Evolutionary conservation across 257 asterid species (phyloP), one percentile per base, ranked within the genome.

Genomic region (Rehmannia glutinosa): DNA sequence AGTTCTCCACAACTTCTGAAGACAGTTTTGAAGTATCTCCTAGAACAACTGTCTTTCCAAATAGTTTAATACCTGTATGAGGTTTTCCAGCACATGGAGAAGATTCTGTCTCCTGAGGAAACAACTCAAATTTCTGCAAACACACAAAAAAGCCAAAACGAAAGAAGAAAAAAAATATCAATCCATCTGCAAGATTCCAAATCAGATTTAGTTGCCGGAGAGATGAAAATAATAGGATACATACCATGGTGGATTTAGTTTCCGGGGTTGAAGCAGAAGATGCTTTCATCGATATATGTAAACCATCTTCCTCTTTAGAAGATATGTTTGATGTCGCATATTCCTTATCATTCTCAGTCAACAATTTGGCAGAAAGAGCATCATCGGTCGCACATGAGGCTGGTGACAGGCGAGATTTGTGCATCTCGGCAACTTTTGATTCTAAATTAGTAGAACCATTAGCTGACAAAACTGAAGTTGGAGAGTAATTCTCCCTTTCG

Each of bases 381-480:
- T 78, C 83, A 67, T 79, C 84, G 0, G 85, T 62, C 54, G 84
- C 76, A 65, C 77, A 80, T 9, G 92, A 82, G 57, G 72, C 33
- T 21, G 87, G 87, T 0, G 90, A 86, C 59, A 74, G 69, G 11
- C 77, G 82, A 73, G 88, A 79, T 35, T 62, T 82, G 15, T 69
- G 84, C 64, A 38, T 51, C 71, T 75, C 83, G 27, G 61, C 76
- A 62, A 36, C 70, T 7, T 75, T 49, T 32, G 84, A 79, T 72
- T 73, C 96, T 43, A 70, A 32, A 58, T 75, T 67, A n/a, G 78
- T 88, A 6, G 91, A 79, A 73, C 72, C 85, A 45, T 66, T 21
- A 16, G 83, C 67, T 25, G 95, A 77, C 25, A 85, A 75, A 70
- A 89, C 96, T 5, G 96, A 89, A 72, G 87, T 81, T n/a, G 96